These are phyloP conservation scores for Botrytis porri DNA, from an alignment of 2,329 filamentous ascomycete species.

Conservation along the genomic window DNA sequence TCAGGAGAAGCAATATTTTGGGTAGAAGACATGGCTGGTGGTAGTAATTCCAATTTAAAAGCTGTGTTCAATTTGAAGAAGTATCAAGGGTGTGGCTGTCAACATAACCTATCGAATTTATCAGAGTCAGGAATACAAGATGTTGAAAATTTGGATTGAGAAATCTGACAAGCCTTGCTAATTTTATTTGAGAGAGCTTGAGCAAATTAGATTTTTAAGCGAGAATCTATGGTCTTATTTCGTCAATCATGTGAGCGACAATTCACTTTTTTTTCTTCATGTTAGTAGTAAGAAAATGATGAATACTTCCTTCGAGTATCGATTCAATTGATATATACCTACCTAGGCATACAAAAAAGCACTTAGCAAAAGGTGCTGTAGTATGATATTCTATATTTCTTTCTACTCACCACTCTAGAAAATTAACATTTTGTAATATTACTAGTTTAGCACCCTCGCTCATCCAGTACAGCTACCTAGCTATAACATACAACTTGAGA, in stretches of 20 bases:
- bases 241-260: not conserved
- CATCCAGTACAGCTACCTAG: not conserved
- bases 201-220: not conserved
- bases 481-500: not conserved
- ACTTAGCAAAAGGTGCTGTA: not conserved
- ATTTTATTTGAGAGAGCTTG: not conserved
- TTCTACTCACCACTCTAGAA: not conserved
- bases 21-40: not conserved
- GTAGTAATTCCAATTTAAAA: not conserved
- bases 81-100: not conserved
- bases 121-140: not conserved
- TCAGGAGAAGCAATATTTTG: not conserved
- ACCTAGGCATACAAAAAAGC: not conserved
- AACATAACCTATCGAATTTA: not conserved
- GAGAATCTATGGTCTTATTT: not conserved
- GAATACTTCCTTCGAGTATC: accelerated
- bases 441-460: not conserved
- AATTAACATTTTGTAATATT: not conserved
- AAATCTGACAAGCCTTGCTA: not conserved
- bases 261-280: not conserved
- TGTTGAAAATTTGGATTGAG: not conserved
- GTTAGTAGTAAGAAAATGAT: not conserved
- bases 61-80: not conserved
- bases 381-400: not conserved
- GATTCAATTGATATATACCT: not conserved